phyloP scores from a whole-genome alignment of 73 alveolate species.

The Symbiodinium pilosum region DNA sequence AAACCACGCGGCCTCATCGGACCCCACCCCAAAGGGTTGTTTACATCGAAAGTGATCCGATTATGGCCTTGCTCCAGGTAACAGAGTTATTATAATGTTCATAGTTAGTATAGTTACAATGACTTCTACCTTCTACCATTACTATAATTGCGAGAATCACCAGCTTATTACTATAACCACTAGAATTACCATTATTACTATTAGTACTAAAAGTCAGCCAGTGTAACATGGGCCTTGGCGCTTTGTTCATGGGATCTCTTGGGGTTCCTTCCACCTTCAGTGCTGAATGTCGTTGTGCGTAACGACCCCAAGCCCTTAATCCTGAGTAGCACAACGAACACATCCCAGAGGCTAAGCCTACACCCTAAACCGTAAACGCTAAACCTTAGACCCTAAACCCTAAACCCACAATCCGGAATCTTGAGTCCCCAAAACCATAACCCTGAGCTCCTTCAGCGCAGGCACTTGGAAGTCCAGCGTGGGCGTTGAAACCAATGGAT shows the following conservation, averaged over 20 bases:
- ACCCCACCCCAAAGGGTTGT: too few relatives aligned
- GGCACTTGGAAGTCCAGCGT: not conserved
- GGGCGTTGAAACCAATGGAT: not conserved
- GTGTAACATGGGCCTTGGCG: not conserved
- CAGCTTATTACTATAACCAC: too few relatives aligned
- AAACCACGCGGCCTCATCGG: too few relatives aligned
- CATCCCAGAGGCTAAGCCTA: not conserved
- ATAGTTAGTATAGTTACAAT: too few relatives aligned
- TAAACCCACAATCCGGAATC: not conserved
- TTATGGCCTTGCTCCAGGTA: too few relatives aligned
- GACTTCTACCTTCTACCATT: too few relatives aligned
- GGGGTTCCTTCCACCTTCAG: too few relatives aligned
- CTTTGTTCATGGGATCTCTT: not conserved
- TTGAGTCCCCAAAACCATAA: not conserved
- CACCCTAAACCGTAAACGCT: not conserved
- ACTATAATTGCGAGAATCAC: too few relatives aligned
- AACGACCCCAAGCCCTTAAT: too few relatives aligned
- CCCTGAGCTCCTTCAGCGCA: not conserved
- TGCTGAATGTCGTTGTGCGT: not conserved
- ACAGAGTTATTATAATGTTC: too few relatives aligned
- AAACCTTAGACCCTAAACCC: not conserved
- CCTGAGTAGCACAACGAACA: not conserved
- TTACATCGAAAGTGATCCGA: too few relatives aligned
- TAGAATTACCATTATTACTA: too few relatives aligned
- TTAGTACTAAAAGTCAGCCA: not conserved